Conservation (phyloP, 805 yeast genomes). For the Saccharomyces paradoxus region DNA sequence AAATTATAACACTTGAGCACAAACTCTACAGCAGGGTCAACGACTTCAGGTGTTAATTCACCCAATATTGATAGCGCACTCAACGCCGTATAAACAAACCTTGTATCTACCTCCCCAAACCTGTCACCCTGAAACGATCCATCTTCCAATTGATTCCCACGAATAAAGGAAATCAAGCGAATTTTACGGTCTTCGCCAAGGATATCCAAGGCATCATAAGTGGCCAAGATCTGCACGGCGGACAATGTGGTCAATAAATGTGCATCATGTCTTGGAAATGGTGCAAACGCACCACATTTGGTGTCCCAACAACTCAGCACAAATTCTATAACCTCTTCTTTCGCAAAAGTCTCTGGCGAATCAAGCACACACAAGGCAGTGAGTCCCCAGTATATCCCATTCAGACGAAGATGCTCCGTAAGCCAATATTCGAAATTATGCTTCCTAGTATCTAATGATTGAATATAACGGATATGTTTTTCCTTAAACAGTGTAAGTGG, state of each 20-base stretch:
- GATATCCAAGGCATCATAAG: slow-evolving; percentile 51
- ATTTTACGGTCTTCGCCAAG: slow-evolving; percentile 25
- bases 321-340: slow-evolving; percentile 55
- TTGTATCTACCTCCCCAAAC: slow-evolving; percentile 87
- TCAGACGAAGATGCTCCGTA: slow-evolving; percentile 80
- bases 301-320: slow-evolving; percentile 58
- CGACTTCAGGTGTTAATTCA: slow-evolving; percentile 45
- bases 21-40: slow-evolving; percentile 57
- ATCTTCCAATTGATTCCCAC: slow-evolving; percentile 30
- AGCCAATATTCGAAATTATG: slow-evolving; percentile 75
- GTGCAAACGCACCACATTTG: slow-evolving; percentile 72
- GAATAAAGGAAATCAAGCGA: slow-evolving; percentile 33
- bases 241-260: slow-evolving; percentile 80
- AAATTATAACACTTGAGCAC: slow-evolving; percentile 70
- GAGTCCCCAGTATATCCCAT: slow-evolving; percentile 93
- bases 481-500: slow-evolving; percentile 23
- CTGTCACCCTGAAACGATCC: slow-evolving; percentile 88
- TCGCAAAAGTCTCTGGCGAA: slow-evolving; percentile 48
- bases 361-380: slow-evolving; percentile 61
- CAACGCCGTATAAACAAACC: slow-evolving; percentile 79
- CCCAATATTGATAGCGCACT: slow-evolving; percentile 67
- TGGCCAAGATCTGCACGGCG: slow-evolving; percentile 70
- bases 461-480: slow-evolving; percentile 54
- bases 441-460: slow-evolving; percentile 44
- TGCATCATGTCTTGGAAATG: slow-evolving; percentile 83